These are phyloP conservation scores for Adansonia digitata DNA, from an alignment of 345 rosid species.

Conservation along the genomic window DNA sequence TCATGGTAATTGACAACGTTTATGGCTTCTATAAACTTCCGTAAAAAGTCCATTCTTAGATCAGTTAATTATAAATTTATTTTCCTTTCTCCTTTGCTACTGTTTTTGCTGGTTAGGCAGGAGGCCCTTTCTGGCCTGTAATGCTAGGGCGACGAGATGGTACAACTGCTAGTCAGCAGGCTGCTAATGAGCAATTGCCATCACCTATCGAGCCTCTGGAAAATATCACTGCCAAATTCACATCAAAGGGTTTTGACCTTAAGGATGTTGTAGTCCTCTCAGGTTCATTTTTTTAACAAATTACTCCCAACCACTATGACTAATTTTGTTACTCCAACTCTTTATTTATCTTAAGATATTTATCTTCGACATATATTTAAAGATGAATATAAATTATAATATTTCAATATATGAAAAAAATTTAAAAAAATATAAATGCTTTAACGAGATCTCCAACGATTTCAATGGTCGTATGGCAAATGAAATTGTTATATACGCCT, in stretches of 20 bases:
- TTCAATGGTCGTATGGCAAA: too few species aligned
- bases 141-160: constrained; percentile 66
- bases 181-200: constrained; percentile 63
- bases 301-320: too few species aligned
- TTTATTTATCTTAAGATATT: too few species aligned
- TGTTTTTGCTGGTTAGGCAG: constrained; percentile 35
- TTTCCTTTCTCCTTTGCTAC: neutral
- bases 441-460: too few species aligned
- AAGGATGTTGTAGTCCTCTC: constrained; percentile 86
- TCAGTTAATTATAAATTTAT: neutral
- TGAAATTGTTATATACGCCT: too few species aligned
- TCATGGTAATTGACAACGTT: constrained; percentile 31
- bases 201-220: constrained; percentile 62
- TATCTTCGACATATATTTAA: too few species aligned
- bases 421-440: too few species aligned
- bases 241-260: constrained; percentile 64
- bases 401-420: too few species aligned
- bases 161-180: constrained; percentile 51
- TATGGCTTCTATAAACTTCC: neutral
- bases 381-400: too few species aligned
- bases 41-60: neutral
- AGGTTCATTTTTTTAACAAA: constrained; percentile 19
- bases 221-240: constrained; percentile 64
- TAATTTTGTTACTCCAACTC: too few species aligned
- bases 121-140: constrained; percentile 69